Conservation (phyloP, 202 grass and related monocot species). For the Digitaria exilis region DNA sequence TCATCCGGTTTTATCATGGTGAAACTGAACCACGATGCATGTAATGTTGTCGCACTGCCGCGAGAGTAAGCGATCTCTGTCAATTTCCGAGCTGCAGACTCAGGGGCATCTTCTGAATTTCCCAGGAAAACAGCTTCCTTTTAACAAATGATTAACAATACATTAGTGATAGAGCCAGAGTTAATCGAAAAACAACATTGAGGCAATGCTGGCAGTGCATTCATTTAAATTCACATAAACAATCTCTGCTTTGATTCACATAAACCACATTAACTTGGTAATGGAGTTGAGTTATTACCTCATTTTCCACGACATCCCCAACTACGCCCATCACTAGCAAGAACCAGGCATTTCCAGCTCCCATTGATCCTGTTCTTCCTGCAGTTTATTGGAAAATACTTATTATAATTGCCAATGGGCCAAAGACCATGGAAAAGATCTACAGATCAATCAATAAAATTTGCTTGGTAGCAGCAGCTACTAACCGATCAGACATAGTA, state of each 20-base stretch:
- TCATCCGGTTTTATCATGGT: slow-evolving; percentile 59
- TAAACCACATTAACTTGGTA: background rate
- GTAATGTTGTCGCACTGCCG: slow-evolving; percentile 86
- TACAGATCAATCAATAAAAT: background rate
- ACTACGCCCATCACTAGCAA: slow-evolving; percentile 89
- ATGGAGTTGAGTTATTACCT: slow-evolving; percentile 60
- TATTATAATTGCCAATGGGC: background rate
- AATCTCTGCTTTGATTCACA: background rate
- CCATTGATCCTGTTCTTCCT: slow-evolving; percentile 67
- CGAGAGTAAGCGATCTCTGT: slow-evolving; percentile 66
- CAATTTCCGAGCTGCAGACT: slow-evolving; percentile 66
- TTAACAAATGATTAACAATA: slow-evolving; percentile 16
- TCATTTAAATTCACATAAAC: background rate
- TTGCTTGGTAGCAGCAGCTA: background rate
- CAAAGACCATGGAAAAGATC: background rate
- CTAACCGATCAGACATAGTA: background rate
- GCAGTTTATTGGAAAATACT: slow-evolving; percentile 24
- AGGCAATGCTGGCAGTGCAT: background rate
- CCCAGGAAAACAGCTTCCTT: slow-evolving; percentile 81
- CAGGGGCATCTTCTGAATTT: slow-evolving; percentile 67
- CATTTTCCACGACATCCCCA: slow-evolving; percentile 89
- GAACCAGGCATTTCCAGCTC: slow-evolving; percentile 83
- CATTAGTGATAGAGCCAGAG: slow-evolving; percentile 1
- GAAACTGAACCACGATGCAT: slow-evolving; percentile 83
- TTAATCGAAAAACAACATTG: background rate